Evolutionary conservation across 164 flowering plant genomes (phyloP).

Genomic region (Houttuynia cordata): DNA sequence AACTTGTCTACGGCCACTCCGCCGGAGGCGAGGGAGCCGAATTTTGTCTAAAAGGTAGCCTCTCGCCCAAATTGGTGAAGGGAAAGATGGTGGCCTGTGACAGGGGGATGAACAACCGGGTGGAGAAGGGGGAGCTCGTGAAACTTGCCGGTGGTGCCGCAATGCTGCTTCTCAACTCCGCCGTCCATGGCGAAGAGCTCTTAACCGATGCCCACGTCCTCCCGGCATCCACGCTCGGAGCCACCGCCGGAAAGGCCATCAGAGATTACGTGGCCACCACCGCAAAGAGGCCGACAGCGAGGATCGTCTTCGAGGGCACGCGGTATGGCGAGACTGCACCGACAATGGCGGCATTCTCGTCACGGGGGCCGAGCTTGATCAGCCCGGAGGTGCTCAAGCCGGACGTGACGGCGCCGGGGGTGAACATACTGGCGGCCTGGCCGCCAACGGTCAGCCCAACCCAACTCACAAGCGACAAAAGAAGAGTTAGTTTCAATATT

Average conservation of each 20-base stretch:
- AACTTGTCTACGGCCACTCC: slow-evolving; percentile 34
- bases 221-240: slow-evolving; percentile 49
- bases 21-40: slow-evolving; percentile 35
- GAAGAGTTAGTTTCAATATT: slow-evolving; percentile 46
- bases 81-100: slow-evolving; percentile 64
- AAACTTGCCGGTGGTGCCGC: slow-evolving; percentile 54
- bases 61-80: slow-evolving; percentile 27
- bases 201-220: slow-evolving; percentile 46
- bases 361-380: slow-evolving; percentile 46
- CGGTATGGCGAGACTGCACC: slow-evolving; percentile 42
- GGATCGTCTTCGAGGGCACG: slow-evolving; percentile 38
- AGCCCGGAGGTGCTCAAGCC: slow-evolving; percentile 60
- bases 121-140: slow-evolving; percentile 44
- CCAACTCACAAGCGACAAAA: slow-evolving; percentile 27
- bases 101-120: slow-evolving; percentile 31
- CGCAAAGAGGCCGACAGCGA: slow-evolving; percentile 29
- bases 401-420: slow-evolving; percentile 66
- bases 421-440: slow-evolving; percentile 73
- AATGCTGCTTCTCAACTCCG: slow-evolving; percentile 40
- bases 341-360: slow-evolving; percentile 58
- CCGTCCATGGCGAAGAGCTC: slow-evolving; percentile 46
- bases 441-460: slow-evolving; percentile 37
- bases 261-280: slow-evolving; percentile 19
- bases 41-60: slow-evolving; percentile 35
- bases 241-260: slow-evolving; percentile 27